These are phyloP conservation scores for Epichloe sylvatica DNA, from an alignment of 2,329 filamentous ascomycete species.

Conservation along the genomic window DNA sequence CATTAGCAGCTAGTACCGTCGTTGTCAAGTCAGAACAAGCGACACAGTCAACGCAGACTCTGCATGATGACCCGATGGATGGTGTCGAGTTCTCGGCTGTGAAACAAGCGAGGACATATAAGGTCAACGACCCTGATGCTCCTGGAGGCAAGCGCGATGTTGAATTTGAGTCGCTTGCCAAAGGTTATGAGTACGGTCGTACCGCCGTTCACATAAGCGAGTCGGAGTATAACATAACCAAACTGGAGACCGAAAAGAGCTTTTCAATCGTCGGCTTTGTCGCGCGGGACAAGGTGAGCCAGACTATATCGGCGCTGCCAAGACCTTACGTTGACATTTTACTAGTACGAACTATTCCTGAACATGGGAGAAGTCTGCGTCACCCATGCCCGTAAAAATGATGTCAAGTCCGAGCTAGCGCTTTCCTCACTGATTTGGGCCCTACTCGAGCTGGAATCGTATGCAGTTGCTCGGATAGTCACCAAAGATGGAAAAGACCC, in stretches of 20 bases:
- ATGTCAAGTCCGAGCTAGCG: conserved; percentile 70
- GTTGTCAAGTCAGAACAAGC: conserved; percentile 41
- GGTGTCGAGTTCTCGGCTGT: conserved; percentile 52
- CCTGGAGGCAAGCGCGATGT: conserved; percentile 73
- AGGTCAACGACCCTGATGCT: conserved; percentile 58
- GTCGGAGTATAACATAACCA: conserved; percentile 78
- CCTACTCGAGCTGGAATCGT: conserved; percentile 70
- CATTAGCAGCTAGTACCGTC: conserved; percentile 66
- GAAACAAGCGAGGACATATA: conserved; percentile 66
- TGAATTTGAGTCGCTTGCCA: conserved; percentile 70
- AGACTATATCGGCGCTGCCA: neutral
- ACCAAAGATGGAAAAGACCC: conserved; percentile 72
- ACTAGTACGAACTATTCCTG: conserved; percentile 67
- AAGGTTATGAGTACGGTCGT: conserved; percentile 84
- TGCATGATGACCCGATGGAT: conserved; percentile 34
- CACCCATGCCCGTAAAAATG: conserved; percentile 61
- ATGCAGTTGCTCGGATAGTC: conserved; percentile 76
- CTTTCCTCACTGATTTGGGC: conserved; percentile 84
- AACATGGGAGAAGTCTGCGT: conserved; percentile 70
- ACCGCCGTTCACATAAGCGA: conserved; percentile 83
- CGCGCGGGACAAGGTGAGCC: conserved; percentile 48
- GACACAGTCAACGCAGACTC: conserved; percentile 36
- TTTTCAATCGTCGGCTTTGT: conserved; percentile 85
- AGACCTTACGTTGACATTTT: neutral
- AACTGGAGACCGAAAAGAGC: conserved; percentile 59